Percentiles rank a stretch among this genome's conserved stretches.
phyloP scores from a whole-genome alignment of 129 eudicot species.

The Flaveria sonorensis region DNA sequence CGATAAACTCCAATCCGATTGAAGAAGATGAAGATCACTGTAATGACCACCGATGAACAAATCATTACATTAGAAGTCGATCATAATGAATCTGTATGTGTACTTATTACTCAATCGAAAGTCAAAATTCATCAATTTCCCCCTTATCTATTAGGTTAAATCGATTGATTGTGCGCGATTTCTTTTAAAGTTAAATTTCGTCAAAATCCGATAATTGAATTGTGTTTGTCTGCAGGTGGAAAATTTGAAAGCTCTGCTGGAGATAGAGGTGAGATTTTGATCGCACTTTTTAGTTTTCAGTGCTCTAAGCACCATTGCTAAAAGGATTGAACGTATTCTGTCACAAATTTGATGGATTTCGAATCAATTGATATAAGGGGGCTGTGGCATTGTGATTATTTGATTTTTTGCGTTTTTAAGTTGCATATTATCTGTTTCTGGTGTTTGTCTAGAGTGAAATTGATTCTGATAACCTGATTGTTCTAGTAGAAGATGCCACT shows the following conservation, averaged over 20 bases:
- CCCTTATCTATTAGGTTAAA: not conserved
- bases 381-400: not conserved
- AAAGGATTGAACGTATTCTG: not conserved
- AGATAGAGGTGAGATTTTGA: constrained; percentile 75
- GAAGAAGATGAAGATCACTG: constrained; percentile 83
- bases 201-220: not conserved
- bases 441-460: not conserved
- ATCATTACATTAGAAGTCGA: constrained; percentile 83
- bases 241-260: constrained; percentile 89
- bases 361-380: not conserved
- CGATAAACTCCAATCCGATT: not conserved
- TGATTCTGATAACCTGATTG: not conserved
- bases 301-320: not conserved
- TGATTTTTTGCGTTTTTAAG: not conserved
- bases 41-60: constrained; percentile 93
- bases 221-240: constrained; percentile 61
- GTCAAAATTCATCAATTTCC: not conserved
- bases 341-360: not conserved
- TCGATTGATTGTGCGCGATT: not conserved
- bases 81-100: constrained; percentile 78
- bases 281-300: not conserved
- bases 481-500: not conserved
- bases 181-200: not conserved
- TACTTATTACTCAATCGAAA: not conserved
- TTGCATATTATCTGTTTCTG: not conserved